Evolutionary conservation across 2,329 filamentous ascomycete species (phyloP), one percentile per base, ranked within the genome.

Genomic region (Aspergillus aculeatus): DNA sequence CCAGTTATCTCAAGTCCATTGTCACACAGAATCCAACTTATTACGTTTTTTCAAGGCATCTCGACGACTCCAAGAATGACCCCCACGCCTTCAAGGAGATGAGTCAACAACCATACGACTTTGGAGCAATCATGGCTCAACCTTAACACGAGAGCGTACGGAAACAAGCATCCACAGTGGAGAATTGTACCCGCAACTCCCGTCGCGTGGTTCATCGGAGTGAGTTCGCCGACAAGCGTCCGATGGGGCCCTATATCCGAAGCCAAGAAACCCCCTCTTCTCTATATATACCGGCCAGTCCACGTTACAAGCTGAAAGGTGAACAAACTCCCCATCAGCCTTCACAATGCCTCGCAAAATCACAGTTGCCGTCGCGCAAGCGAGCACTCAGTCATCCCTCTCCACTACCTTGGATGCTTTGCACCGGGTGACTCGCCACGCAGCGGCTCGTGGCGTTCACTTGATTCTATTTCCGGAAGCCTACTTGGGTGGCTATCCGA

Each of bases 381-480:
- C 78, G 50, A 77, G 77, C 65, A 82, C 80, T 12, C 76, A 74
- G 21, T 63, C 72, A 38, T 73, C 72, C 4, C 69, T 74, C 16
- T 26, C 77, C 24, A 78, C 83, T 35, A 96, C 92, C 1, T 83
- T 96, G 57, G 69, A 76, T 6, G 84, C 88, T 38, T 84, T 96
- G 54, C 82, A 87, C 68, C 66, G 74, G 11, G 86, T 89, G 14
- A 87, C 89, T 35, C 78, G 77, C 24, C 77, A 81, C 38, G 92
- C 92, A n/a, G 84, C 87, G 44, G 82, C 73, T 12, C 74, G 79
- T 47, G 80, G 79, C 51, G 80, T 86, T 16, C 80, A 95, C 73
- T 82, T 97, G 53, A 82, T 97, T 29, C 86, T 97, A 55, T 93
- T 97, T 62, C 94, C 94, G 0, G 93, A 98, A 79, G 93, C 93